Evolutionary conservation across 805 yeast species (phyloP).

Genomic region (Candida odintsovae): DNA sequence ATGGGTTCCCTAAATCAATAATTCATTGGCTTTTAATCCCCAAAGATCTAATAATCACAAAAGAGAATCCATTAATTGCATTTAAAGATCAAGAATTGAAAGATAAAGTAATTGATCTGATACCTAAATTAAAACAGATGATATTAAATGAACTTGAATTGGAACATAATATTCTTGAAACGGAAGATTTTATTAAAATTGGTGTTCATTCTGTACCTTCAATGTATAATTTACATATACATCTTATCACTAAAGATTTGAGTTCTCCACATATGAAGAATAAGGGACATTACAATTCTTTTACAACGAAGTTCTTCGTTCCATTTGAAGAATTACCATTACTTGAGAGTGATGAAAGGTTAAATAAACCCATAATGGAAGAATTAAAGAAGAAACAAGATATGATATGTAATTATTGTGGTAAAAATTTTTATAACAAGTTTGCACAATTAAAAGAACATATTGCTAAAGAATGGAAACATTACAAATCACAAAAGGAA

Average conservation of each 20-base stretch:
- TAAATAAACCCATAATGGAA: slow-evolving; percentile 37
- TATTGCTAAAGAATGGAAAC: slow-evolving; percentile 13
- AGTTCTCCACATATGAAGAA: slow-evolving; percentile 48
- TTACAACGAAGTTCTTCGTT: slow-evolving; percentile 61
- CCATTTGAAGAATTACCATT: slow-evolving; percentile 44
- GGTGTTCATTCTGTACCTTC: slow-evolving; percentile 76
- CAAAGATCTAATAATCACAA: slow-evolving; percentile 34
- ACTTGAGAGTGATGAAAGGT: slow-evolving; percentile 34
- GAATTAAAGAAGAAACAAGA: slow-evolving; percentile 26
- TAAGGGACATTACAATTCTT: slow-evolving; percentile 65
- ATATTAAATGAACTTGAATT: slow-evolving; percentile 11
- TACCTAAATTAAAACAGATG: slow-evolving; percentile 9
- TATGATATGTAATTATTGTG: slow-evolving; percentile 38
- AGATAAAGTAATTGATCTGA: slow-evolving; percentile 13
- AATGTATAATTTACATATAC: slow-evolving; percentile 63
- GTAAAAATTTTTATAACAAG: slow-evolving; percentile 33
- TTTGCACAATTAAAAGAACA: slow-evolving; percentile 39
- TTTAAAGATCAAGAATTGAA: slow-evolving; percentile 26
- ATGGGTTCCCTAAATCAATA: slow-evolving; percentile 56
- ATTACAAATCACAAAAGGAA: not conserved
- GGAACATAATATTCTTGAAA: slow-evolving; percentile 15
- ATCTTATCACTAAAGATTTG: slow-evolving; percentile 64
- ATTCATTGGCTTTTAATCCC: slow-evolving; percentile 63
- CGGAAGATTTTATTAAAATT: slow-evolving; percentile 31
- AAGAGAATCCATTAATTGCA: slow-evolving; percentile 38